A percentile compares a stretch with the other conserved stretches of the same genome.
Evolutionary conservation across 345 rosid genomes (phyloP).

Genomic region (Salix purpurea): DNA sequence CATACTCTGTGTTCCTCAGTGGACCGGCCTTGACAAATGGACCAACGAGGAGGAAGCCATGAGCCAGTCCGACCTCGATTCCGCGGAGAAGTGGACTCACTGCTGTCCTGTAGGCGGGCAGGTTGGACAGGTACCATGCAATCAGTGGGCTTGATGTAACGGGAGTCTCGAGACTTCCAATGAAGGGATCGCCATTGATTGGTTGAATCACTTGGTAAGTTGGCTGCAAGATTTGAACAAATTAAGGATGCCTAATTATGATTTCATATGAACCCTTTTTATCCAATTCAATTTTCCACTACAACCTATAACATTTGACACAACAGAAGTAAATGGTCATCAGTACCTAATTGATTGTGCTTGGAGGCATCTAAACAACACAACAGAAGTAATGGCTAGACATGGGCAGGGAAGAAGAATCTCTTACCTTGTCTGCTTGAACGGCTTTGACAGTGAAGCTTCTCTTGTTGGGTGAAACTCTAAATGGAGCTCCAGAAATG

Average conservation of each 20-base stretch:
- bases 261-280: background rate
- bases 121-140: conserved; percentile 95
- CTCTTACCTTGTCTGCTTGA: conserved; percentile 62
- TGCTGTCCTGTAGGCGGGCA: conserved; percentile 88
- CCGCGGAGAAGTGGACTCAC: conserved; percentile 93
- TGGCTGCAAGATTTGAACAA: conserved; percentile 46
- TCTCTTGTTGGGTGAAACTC: conserved; percentile 48
- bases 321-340: too few species aligned
- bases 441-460: conserved; percentile 69
- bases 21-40: conserved; percentile 92
- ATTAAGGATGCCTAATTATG: background rate
- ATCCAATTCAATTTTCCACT: too few species aligned
- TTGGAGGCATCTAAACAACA: background rate
- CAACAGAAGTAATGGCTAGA: background rate
- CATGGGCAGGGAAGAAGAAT: background rate
- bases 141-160: conserved; percentile 87
- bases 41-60: conserved; percentile 80
- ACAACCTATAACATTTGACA: too few species aligned
- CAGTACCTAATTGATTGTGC: too few species aligned
- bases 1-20: conserved; percentile 71
- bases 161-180: conserved; percentile 94
- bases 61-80: conserved; percentile 80
- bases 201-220: conserved; percentile 93
- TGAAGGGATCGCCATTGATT: conserved; percentile 95
- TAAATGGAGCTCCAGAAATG: conserved; percentile 60